phyloP scores from a whole-genome alignment of 2,329 filamentous ascomycete species.

The Pyrenochaeta sp. region DNA sequence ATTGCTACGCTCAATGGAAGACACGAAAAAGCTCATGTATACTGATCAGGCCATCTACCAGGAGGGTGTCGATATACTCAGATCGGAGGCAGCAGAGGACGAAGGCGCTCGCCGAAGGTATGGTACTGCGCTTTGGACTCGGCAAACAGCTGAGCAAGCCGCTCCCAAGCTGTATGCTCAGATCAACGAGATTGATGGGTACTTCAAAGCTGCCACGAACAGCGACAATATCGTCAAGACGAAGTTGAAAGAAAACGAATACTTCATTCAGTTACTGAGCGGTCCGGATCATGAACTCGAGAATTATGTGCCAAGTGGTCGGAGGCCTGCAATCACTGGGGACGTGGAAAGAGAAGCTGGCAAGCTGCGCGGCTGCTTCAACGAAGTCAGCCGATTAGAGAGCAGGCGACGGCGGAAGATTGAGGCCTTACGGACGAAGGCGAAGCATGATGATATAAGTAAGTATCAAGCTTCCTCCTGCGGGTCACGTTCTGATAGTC shows the following conservation, averaged over 20 bases:
- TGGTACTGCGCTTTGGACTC: conserved; percentile 85
- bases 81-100: conserved; percentile 85
- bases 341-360: conserved; percentile 81
- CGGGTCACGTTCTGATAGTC: conserved; percentile 33
- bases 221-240: conserved; percentile 76
- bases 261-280: conserved; percentile 76
- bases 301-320: conserved; percentile 87
- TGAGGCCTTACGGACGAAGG: conserved; percentile 79
- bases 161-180: conserved; percentile 77
- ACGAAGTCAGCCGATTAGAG: conserved; percentile 85
- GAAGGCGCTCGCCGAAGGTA: conserved; percentile 76
- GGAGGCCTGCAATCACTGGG: conserved; percentile 79
- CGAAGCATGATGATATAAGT: conserved; percentile 86
- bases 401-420: conserved; percentile 80
- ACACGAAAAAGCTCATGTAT: conserved; percentile 87
- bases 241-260: conserved; percentile 80
- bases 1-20: conserved; percentile 80
- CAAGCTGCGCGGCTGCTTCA: conserved; percentile 79
- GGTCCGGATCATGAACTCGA: conserved; percentile 83
- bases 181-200: conserved; percentile 82
- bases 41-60: conserved; percentile 81
- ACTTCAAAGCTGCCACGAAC: conserved; percentile 76
- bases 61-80: conserved; percentile 81
- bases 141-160: conserved; percentile 74
- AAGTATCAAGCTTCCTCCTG: conserved; percentile 35